Evolutionary conservation across 73 alveolate genomes (phyloP), one percentile per base, ranked within the genome.

Genomic region (Durusdinium trenchii): DNA sequence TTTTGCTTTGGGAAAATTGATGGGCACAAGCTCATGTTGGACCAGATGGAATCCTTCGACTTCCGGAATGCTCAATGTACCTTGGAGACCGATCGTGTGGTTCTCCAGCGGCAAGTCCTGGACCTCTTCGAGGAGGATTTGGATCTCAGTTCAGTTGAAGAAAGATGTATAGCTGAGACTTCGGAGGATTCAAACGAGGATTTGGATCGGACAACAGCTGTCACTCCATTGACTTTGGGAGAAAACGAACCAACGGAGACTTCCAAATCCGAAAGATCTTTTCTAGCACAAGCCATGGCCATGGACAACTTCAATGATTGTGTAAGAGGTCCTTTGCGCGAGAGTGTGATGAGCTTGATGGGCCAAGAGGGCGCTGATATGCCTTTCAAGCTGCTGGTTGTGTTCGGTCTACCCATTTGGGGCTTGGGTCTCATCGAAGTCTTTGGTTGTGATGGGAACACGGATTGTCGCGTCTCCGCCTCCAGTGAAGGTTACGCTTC

Each of bases 291-390:
- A n/a, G n/a, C n/a, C n/a, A n/a, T n/a, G n/a, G n/a, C n/a, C 40
- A 18, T 43, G 16, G 60, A 76, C 16, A 43, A 76, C 10, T 76
- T 76, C 61, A 76, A 76, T 26, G 60, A 36, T 5, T 76, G 45
- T 76, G 87, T 76, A 54, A 42, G 40, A 76, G 87, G 87, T 10
- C 87, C 87, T 18, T 43, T 76, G 40, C 54, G 36, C 42, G 42
- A 45, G 61, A 14, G 40, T 26, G 42, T 76, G 7, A 20, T 76
- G 62, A 10, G 20, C 10, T 76, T 60, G 9, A 76, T 42, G 60
- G 60, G 48, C 16, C n/a, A n/a, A n/a, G 87, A 16, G 16, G 62
- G 62, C 3, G 87, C 23, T 12, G 87, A 76, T 43, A 43, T 76
- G 10, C 46, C 87, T 10, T 43, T 6, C 62, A 40, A 45, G 16